These are phyloP conservation scores for Aspergillus proliferans DNA, from an alignment of 2,329 filamentous ascomycete genomes.

Conservation along the genomic window DNA sequence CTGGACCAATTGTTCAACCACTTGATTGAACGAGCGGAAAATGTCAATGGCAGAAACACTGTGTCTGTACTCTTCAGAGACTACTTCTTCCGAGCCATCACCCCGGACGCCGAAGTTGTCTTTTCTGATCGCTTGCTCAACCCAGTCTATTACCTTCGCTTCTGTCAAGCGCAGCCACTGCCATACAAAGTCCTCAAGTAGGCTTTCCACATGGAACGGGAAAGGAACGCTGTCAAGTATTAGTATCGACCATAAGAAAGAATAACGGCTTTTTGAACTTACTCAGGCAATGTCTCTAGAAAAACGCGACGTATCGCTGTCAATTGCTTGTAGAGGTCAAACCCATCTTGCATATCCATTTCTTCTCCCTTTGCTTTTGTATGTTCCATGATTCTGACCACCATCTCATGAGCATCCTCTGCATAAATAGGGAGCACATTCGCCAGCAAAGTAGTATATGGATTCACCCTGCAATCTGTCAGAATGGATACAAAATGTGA, in stretches of 20 bases:
- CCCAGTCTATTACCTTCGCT: constrained; percentile 69
- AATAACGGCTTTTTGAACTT: constrained; percentile 13
- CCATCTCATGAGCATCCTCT: constrained; percentile 77
- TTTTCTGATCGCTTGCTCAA: constrained; percentile 84
- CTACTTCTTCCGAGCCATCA: constrained; percentile 55
- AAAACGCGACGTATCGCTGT: constrained; percentile 80
- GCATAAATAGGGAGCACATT: constrained; percentile 87
- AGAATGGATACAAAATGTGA: constrained; percentile 6
- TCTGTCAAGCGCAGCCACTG: constrained; percentile 84
- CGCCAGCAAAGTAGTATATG: constrained; percentile 66
- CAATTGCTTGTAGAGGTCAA: constrained; percentile 85
- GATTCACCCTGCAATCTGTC: constrained; percentile 44
- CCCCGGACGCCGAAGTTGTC: constrained; percentile 75
- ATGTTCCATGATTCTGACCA: constrained; percentile 70
- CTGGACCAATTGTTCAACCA: constrained; percentile 75
- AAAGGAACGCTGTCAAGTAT: constrained; percentile 53
- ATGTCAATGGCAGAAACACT: constrained; percentile 91
- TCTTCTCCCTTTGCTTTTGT: constrained; percentile 65
- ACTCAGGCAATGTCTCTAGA: constrained; percentile 62
- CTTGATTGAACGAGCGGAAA: constrained; percentile 89
- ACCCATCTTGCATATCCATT: constrained; percentile 83
- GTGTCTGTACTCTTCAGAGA: constrained; percentile 76
- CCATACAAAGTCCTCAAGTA: constrained; percentile 91
- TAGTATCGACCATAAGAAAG: constrained; percentile 4
- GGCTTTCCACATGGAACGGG: constrained; percentile 77